phyloP scores from a whole-genome alignment of 164 flowering plant genomes.

The Magnolia kwangsiensis region DNA sequence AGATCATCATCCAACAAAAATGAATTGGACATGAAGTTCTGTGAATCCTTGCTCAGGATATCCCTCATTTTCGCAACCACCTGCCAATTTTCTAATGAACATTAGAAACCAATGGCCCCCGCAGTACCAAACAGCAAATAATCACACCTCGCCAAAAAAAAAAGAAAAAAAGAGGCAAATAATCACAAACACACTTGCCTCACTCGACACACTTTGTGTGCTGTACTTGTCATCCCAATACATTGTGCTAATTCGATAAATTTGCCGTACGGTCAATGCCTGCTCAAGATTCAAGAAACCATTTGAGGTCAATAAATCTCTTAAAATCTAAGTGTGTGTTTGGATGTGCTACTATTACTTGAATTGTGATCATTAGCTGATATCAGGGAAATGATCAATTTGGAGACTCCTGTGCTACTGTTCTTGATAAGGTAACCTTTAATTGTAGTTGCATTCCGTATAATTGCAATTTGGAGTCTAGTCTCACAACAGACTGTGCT shows the following conservation, averaged over 20 bases:
- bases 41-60: conserved; percentile 69
- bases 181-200: conserved; percentile 43
- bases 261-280: conserved; percentile 88
- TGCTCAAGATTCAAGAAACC: conserved; percentile 22
- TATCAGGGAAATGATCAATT: no score
- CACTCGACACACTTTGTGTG: conserved; percentile 95
- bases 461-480: not conserved
- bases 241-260: conserved; percentile 95
- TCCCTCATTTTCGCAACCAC: conserved; percentile 93
- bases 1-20: conserved; percentile 96
- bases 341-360: no score
- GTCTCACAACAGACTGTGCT: not conserved
- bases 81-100: conserved; percentile 29
- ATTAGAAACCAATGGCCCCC: conserved; percentile 7
- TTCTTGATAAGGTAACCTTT: not conserved
- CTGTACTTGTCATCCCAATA: conserved; percentile 98
- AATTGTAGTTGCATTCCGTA: not conserved
- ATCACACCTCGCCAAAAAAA: not conserved
- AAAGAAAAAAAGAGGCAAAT: not conserved
- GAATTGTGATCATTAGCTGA: no score
- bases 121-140: not conserved
- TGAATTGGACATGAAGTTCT: conserved; percentile 79
- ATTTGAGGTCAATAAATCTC: not conserved
- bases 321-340: no score
- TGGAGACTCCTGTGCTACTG: no score